Evolutionary conservation across 2,329 filamentous ascomycete species (phyloP), one percentile per base, ranked within the genome.

Genomic region (Coniochaeta ligniaria): DNA sequence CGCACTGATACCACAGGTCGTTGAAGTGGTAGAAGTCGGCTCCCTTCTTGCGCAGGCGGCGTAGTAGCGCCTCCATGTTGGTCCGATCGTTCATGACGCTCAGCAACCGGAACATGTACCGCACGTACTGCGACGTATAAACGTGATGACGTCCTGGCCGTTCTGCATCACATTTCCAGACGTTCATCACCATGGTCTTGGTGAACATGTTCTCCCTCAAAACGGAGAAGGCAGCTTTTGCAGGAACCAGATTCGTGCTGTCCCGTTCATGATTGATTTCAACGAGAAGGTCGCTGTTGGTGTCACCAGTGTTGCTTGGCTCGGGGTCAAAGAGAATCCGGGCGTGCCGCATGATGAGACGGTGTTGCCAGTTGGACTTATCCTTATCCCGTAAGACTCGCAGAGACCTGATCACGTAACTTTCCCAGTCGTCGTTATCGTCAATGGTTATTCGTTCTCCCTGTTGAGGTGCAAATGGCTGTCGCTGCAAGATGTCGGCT

Each of bases 301-400:
- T 70, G 41, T 74, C 71, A 33, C 80, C 76, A 22, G 17, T 24
- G 54, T 57, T 36, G 31, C 17, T 22, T 22, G 31, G 12, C 33
- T 57, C 31, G 17, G 28, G 35, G 31, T 57, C 31, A 59, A 83
- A 84, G 8, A 86, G 67, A 22, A 87, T 82, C 36, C 75, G 76
- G 1, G 84, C 80, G 68, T 91, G 87, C 26, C 92, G 86, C 69
- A 89, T 87, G 59, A 92, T 91, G 76, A 97, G 92, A 22, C 93
- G 89, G 72, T 97, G 93, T 70, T 97, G 93, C 93, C 93, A 97
- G 68, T 95, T 94, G 0, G 91, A 90, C 77, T 96, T 96, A 74
- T 97, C 93, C 63, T 92, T 92, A 57, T 86, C 83, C 14, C 80
- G 79, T 11, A 86, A 70, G 59, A 78, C 78, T 8, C 74, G 74